A percentile compares a stretch with the other conserved stretches of the same genome.
Conservation (phyloP, 495 filamentous ascomycete genomes). For the Echria macrotheca region DNA sequence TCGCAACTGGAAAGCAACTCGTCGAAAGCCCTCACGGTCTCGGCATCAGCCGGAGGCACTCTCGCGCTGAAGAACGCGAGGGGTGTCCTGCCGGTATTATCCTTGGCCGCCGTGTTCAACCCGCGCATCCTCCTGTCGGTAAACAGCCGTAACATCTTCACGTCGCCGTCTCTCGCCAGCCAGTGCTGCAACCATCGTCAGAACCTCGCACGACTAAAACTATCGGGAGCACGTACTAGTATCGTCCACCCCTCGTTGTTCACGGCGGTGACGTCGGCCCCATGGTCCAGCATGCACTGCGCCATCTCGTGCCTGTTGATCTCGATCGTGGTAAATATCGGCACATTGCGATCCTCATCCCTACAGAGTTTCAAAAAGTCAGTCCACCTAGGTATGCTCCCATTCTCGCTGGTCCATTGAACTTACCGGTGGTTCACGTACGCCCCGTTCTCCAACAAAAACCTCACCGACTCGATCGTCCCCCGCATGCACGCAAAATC, state of each 20-base stretch:
- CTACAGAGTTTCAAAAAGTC: too few relatives aligned
- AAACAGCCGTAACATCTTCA: neutral
- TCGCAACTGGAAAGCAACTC: neutral
- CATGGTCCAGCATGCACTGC: neutral
- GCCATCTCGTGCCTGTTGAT: neutral
- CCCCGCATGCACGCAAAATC: neutral
- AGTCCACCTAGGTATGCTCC: too few relatives aligned
- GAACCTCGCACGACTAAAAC: too few relatives aligned
- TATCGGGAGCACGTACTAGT: too few relatives aligned
- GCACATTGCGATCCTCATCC: too few relatives aligned
- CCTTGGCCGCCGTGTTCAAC: neutral
- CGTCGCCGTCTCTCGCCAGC: neutral
- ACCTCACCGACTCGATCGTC: neutral
- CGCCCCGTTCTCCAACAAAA: neutral
- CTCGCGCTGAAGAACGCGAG: neutral
- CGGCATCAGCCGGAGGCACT: too few relatives aligned
- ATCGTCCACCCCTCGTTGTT: neutral
- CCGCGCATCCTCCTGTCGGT: neutral
- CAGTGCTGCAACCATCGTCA: too few relatives aligned
- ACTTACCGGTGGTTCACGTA: neutral
- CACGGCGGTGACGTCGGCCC: neutral
- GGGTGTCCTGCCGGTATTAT: neutral
- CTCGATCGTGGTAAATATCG: neutral
- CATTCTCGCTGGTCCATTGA: too few relatives aligned
- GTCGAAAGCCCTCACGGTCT: neutral